Conservation (phyloP, 768 basidiomycete genomes). For the Suillus fuscotomentosus region DNA sequence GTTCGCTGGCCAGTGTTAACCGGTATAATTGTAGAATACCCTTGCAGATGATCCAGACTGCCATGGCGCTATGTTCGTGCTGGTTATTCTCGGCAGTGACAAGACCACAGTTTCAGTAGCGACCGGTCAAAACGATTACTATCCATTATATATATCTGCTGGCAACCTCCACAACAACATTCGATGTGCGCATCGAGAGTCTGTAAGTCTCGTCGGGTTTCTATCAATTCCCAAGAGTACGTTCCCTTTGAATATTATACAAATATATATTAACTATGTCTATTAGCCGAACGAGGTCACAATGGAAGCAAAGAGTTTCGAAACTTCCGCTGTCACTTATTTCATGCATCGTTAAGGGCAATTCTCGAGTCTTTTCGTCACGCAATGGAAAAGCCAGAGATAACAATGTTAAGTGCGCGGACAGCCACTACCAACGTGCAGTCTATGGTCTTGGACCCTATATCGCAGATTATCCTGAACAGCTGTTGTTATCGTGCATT, state of each 20-base stretch:
- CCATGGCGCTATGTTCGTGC: too few relatives aligned
- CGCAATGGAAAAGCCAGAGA: slow-evolving; percentile 26
- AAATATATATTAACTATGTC: neutral
- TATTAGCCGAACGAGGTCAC: slow-evolving; percentile 5
- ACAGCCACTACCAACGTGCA: slow-evolving; percentile 28
- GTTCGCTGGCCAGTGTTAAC: too few relatives aligned
- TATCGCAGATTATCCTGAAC: slow-evolving; percentile 43
- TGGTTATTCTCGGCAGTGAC: too few relatives aligned
- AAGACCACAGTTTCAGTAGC: too few relatives aligned
- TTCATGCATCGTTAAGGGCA: slow-evolving; percentile 26
- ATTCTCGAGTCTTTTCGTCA: slow-evolving; percentile 24
- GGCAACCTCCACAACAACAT: slow-evolving; percentile 25
- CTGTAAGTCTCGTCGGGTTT: slow-evolving; percentile 23
- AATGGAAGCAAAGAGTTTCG: slow-evolving; percentile 15
- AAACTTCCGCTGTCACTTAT: slow-evolving; percentile 26
- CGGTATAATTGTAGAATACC: too few relatives aligned
- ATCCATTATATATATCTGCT: neutral
- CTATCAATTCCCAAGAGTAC: slow-evolving; percentile 30
- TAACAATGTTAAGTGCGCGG: slow-evolving; percentile 25
- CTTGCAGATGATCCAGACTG: too few relatives aligned
- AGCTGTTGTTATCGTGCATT: slow-evolving; percentile 31
- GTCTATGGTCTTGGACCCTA: slow-evolving; percentile 37
- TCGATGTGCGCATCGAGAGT: slow-evolving; percentile 19
- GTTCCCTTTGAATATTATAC: neutral
- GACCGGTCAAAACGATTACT: too few relatives aligned